Percentiles rank a stretch among this genome's conserved stretches.
Conservation (phyloP, 192 early-diverging fungal species). For the Thamnidium elegans region DNA sequence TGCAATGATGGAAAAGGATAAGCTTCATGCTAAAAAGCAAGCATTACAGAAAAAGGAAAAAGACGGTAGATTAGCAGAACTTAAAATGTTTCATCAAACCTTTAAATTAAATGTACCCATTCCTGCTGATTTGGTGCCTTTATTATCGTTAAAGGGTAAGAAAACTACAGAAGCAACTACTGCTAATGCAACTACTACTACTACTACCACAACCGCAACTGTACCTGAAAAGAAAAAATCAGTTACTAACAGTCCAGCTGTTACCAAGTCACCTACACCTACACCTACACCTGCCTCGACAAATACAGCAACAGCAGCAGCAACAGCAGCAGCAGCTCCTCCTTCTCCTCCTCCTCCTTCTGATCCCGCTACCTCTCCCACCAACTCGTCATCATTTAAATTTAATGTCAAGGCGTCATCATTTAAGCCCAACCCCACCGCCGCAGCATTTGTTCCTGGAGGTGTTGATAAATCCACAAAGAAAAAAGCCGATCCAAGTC, state of each 20-base stretch:
- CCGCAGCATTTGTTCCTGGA: slow-evolving; percentile 69
- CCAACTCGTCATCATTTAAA: slow-evolving; percentile 47
- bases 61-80: slow-evolving; percentile 69
- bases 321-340: slow-evolving; percentile 10
- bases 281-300: not conserved
- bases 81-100: slow-evolving; percentile 74
- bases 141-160: slow-evolving; percentile 59
- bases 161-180: slow-evolving; percentile 8
- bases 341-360: not conserved
- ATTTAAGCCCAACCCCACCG: slow-evolving; percentile 74
- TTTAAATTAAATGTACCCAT: slow-evolving; percentile 83
- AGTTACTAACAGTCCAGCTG: not conserved
- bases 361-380: slow-evolving; percentile 3
- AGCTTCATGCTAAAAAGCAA: slow-evolving; percentile 72
- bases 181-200: not conserved
- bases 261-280: not conserved
- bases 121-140: slow-evolving; percentile 77
- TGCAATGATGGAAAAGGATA: slow-evolving; percentile 73
- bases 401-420: slow-evolving; percentile 72
- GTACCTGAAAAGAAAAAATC: not conserved
- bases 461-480: slow-evolving; percentile 27
- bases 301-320: not conserved
- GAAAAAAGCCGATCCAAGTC: slow-evolving; percentile 10
- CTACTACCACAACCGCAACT: too few species aligned
- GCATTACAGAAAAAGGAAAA: slow-evolving; percentile 72